Conservation (phyloP, 805 yeast genomes). For the Cephaloascus albidus region DNA sequence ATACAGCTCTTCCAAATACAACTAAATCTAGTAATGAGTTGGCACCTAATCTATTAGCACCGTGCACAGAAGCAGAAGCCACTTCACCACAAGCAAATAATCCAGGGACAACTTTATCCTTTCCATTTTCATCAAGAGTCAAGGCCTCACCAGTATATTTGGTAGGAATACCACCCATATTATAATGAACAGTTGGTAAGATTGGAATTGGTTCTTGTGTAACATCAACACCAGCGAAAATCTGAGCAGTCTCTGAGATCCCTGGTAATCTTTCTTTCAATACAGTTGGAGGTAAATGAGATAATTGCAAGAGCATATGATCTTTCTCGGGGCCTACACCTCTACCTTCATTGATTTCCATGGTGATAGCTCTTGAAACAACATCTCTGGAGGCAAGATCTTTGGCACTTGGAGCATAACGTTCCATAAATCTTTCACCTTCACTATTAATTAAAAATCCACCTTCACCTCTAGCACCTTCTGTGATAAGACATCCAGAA, state of each 20-base stretch:
- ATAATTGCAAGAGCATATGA: conserved; percentile 36
- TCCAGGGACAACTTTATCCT: conserved; percentile 36
- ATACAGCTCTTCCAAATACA: conserved; percentile 37
- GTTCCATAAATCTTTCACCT: conserved; percentile 41
- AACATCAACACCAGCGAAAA: conserved; percentile 39
- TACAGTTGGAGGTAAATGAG: conserved; percentile 33
- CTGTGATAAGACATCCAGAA: conserved; percentile 37
- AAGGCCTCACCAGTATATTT: conserved; percentile 38
- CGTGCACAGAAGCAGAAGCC: conserved; percentile 39
- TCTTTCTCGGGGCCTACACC: conserved; percentile 38
- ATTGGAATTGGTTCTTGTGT: conserved; percentile 40
- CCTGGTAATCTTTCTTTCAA: conserved; percentile 40
- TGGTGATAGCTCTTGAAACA: conserved; percentile 36
- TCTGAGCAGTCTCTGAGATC: conserved; percentile 37
- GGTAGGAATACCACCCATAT: conserved; percentile 41
- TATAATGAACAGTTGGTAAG: conserved; percentile 37
- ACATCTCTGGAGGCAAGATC: conserved; percentile 40
- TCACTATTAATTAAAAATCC: conserved; percentile 37
- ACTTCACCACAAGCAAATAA: conserved; percentile 40
- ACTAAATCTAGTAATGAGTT: conserved; percentile 37
- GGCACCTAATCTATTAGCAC: conserved; percentile 40
- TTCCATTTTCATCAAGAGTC: conserved; percentile 28
- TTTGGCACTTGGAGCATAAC: conserved; percentile 38
- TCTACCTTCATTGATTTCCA: conserved; percentile 40
- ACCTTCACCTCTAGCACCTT: conserved; percentile 44